Evolutionary conservation across 495 filamentous ascomycete species (phyloP), one percentile per base, ranked within the genome.

Genomic region (Coniosporium apollinis): DNA sequence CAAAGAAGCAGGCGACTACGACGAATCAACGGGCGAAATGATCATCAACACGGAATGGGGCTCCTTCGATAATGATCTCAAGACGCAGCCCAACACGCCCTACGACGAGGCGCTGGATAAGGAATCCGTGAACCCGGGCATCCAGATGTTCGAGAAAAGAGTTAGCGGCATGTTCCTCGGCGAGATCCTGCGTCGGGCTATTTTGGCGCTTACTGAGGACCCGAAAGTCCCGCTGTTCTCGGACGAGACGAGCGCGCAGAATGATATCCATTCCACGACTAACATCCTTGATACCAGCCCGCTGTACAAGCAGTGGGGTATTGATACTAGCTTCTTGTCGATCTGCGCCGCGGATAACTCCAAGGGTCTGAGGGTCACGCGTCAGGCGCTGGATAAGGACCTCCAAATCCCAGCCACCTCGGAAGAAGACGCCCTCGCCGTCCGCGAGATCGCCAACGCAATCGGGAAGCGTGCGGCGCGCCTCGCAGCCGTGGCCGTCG

Each of bases 131-230:
- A 97, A 97, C 62, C 89, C 89, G 1, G 89, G 91, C 24, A 73
- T 94, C 38, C 89, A 97, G 56, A 94, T 94, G 79, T 97, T 94
- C 59, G 89, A 97, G 63, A 97, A 97, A 66, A 79, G 89, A 32
- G 76, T 97, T 24, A 89, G 81, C 0, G 89, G 89, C 57, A 97
- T 97, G 89, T 97, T 96, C 66, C 56, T 97, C 15, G 89, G 89
- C 36, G 89, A 97, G 53, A 86, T 97, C 39, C 62, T 94, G 24
- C 80, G 89, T 7, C 70, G 79, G 20, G 76, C 74, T 19, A 55
- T 94, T 19, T 47, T 85, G 14, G 60, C 68, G 22, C 41, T 59
- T 8, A 55, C 82, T 41, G 61, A 74, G 37, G 66, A 79, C 41
- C 49, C 71, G 7, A 47, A 61, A 0, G 50, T 76, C 10, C 60